Evolutionary conservation across 495 filamentous ascomycete genomes (phyloP).

Genomic region (Penicillium desertorum): DNA sequence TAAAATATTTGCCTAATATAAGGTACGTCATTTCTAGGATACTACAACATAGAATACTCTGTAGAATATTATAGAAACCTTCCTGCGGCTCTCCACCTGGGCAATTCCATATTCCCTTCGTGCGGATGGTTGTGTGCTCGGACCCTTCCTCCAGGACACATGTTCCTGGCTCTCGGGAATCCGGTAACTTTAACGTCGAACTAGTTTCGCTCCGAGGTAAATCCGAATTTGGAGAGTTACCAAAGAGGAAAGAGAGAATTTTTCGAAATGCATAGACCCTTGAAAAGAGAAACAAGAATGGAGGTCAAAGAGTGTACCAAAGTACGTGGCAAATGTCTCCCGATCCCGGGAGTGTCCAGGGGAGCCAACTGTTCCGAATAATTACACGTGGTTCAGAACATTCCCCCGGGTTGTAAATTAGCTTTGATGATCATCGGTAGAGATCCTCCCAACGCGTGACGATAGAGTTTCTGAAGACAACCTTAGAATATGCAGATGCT

Average conservation of each 20-base stretch:
- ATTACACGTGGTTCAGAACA: background rate
- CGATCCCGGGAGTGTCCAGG: background rate
- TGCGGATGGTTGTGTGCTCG: constrained; percentile 7
- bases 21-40: background rate
- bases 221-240: background rate
- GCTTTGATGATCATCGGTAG: background rate
- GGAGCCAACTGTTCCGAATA: background rate
- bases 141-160: background rate
- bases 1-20: background rate
- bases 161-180: constrained; percentile 10
- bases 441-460: constrained; percentile 6
- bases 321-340: constrained; percentile 16
- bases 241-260: background rate
- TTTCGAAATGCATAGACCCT: background rate
- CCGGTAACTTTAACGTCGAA: constrained; percentile 1
- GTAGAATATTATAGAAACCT: too few relatives aligned
- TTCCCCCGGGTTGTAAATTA: background rate
- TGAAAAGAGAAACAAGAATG: background rate
- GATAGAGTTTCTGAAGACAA: too few relatives aligned
- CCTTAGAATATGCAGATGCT: too few relatives aligned
- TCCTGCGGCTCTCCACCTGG: background rate
- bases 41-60: too few relatives aligned
- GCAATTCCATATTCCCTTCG: background rate
- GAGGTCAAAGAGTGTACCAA: background rate
- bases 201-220: background rate